These are phyloP conservation scores for Erysimum cheiri DNA, from an alignment of 441 rosid species.

Conservation along the genomic window DNA sequence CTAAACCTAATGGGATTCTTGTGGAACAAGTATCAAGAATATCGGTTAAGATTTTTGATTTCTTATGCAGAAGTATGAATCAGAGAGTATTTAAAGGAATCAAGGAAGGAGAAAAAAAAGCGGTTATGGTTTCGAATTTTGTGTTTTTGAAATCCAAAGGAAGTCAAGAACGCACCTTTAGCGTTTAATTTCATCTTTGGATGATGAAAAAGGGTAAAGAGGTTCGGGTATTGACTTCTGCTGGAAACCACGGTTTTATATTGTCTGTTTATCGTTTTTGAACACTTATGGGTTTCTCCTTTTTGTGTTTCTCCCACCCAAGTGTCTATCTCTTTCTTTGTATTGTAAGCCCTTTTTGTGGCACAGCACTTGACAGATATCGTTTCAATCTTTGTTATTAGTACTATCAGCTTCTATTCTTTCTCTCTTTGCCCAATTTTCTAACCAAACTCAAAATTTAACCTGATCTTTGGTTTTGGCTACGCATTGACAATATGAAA, in stretches of 20 bases:
- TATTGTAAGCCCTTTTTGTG: slow-evolving; percentile 20
- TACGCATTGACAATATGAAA: background rate
- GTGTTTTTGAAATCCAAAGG: slow-evolving; percentile 47
- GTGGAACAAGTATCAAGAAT: slow-evolving; percentile 27
- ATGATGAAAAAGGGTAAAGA: slow-evolving; percentile 40
- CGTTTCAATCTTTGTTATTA: slow-evolving; percentile 24
- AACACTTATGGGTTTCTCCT: slow-evolving; percentile 7
- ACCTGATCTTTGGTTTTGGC: background rate
- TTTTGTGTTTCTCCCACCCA: slow-evolving; percentile 14
- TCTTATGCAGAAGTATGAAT: slow-evolving; percentile 23
- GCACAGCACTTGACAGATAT: slow-evolving; percentile 8
- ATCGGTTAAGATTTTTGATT: too few relatives aligned
- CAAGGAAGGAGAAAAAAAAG: background rate
- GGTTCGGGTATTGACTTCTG: slow-evolving; percentile 97
- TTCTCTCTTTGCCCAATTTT: background rate
- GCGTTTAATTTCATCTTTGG: slow-evolving; percentile 47
- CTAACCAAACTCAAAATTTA: background rate
- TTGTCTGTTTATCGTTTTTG: slow-evolving; percentile 21
- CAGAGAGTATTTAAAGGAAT: background rate
- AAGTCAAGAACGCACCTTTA: slow-evolving; percentile 99
- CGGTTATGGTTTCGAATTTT: slow-evolving; percentile 23
- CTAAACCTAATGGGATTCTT: slow-evolving; percentile 8
- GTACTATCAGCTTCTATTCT: background rate
- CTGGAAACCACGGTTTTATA: slow-evolving; percentile 35
- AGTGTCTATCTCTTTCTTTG: slow-evolving; percentile 33